Base-by-base conservation (phyloP, 495 filamentous ascomycete genomes). In the Penicillium atrosanguineum region DNA sequence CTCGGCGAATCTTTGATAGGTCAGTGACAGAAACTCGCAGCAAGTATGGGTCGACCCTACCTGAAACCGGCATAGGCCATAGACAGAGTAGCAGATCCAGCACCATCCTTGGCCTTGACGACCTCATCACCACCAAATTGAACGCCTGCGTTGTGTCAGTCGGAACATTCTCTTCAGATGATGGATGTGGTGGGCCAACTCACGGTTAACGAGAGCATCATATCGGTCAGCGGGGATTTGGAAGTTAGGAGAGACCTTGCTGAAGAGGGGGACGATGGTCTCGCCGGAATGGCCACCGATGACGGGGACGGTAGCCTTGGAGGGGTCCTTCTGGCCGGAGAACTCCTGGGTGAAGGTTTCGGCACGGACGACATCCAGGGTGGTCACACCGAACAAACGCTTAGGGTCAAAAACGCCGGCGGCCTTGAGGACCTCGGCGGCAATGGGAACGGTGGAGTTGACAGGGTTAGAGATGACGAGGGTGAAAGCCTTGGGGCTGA, bases 61-160 rank as follows among this genome's bases (percentile, higher is more conserved):
- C 91, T 84, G 82, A 84, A 97, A 57, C 95, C 94, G 61, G 94
- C 94, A 68, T 88, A 97, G 50, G 94, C 94, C 94, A 98, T 98
- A 57, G 90, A 96, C 29, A 97, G 83, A 52, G 94, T 98, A 58
- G 94, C 94, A 37, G 92, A 96, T 56, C 94, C 94, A 66, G 86
- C 83, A 62, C 94, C 94, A 52, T 93, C 89, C 87, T 98, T 98
- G 67, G 94, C 94, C 79, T 94, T 85, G 67, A 97, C 94, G 61
- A 98, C 94, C 79, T 98, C 94, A 65, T 98, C 94, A 73, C 94
- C 94, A 67, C 95, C 95, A 62, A 96, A 97, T 73, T 98, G 94
- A 37, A 97, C 91, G 64, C 86, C 86, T 88, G 55, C 37, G 41
- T 19, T 29, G 3, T 40, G 50, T 66, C 39, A 62, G 37, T 52